Evolutionary conservation across 306 rosid species (phyloP), one percentile per base, ranked within the genome.

Genomic region (Sophora flavescens): DNA sequence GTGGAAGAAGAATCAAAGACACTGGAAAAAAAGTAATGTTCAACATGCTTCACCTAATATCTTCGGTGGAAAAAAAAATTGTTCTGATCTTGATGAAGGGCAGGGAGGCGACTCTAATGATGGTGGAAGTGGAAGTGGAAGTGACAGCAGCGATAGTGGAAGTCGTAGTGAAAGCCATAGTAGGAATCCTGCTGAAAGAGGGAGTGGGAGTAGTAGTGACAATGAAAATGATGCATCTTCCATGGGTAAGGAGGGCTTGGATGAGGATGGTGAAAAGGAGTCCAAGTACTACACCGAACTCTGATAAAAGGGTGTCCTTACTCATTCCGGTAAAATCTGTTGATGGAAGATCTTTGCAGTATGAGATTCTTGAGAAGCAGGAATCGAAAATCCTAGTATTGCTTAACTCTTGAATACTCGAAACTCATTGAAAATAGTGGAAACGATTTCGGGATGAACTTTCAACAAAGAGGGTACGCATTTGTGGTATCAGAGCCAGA

Each of bases 241-340:
- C 70, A 95, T 88, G 76, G 89, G 99, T 84, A 86, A 89, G 84
- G 89, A 89, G 51, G 81, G 82, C 72, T 89, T 96, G 70, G 97
- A 92, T 68, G 96, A 80, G 93, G 99, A 95, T 75, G 99, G 91
- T 89, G 98, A 92, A 62, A 90, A 89, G 75, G 96, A 89, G 79
- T 78, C 91, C 50, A 85, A 91, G 74, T 76, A 35, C 78, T 83
- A 86, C 80, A 61, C 65, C 63, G 93, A 85, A 84, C 78, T 79
- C 88, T 36, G 86, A 84, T 76, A 88, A 60, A 42, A 85, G 72
- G 78, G 64, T 86, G 36, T 74, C 93, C 70, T 57, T 84, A 10
- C 89, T 84, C 41, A 22, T 74, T 71, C 86, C 84, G 22, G 83
- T 83, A 80, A 84, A 66, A 83, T 78, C 88, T 83, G 87, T 89